Evolutionary conservation across 2,329 filamentous ascomycete genomes (phyloP).

Genomic region (Trichoderma cornu-damae): DNA sequence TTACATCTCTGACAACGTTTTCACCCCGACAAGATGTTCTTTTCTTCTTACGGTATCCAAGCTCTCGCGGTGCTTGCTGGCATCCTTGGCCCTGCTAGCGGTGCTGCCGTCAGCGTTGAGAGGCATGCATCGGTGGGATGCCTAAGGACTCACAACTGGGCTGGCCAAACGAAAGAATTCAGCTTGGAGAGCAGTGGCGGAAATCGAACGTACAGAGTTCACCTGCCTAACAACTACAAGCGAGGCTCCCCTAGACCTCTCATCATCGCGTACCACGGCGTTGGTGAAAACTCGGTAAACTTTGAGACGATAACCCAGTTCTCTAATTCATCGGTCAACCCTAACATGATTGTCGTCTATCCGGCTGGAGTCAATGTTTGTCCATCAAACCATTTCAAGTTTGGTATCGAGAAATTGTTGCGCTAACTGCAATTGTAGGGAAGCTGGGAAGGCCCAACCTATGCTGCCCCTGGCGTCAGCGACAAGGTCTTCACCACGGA

Average conservation of each 20-base stretch:
- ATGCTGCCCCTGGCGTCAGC: constrained; percentile 29
- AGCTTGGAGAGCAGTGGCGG: constrained; percentile 24
- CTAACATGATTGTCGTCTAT: constrained; percentile 39
- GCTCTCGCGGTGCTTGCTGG: neutral
- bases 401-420: neutral
- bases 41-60: neutral
- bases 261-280: constrained; percentile 45
- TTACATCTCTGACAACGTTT: neutral
- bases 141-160: constrained; percentile 22
- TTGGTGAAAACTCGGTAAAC: constrained; percentile 31
- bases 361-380: constrained; percentile 39
- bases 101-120: neutral
- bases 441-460: constrained; percentile 38
- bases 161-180: constrained; percentile 23
- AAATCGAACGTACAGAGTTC: constrained; percentile 22
- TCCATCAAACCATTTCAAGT: neutral
- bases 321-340: constrained; percentile 36
- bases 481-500: constrained; percentile 43
- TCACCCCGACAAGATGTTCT: neutral
- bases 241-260: constrained; percentile 33
- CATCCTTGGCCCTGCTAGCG: neutral
- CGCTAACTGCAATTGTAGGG: constrained; percentile 24
- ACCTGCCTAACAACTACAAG: constrained; percentile 31
- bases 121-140: constrained; percentile 20
- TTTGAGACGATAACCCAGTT: constrained; percentile 36